Percentiles rank a stretch among this genome's conserved stretches.
These are phyloP conservation scores for Colletotrichum lini DNA, from an alignment of 2,329 filamentous ascomycete genomes.

Conservation along the genomic window DNA sequence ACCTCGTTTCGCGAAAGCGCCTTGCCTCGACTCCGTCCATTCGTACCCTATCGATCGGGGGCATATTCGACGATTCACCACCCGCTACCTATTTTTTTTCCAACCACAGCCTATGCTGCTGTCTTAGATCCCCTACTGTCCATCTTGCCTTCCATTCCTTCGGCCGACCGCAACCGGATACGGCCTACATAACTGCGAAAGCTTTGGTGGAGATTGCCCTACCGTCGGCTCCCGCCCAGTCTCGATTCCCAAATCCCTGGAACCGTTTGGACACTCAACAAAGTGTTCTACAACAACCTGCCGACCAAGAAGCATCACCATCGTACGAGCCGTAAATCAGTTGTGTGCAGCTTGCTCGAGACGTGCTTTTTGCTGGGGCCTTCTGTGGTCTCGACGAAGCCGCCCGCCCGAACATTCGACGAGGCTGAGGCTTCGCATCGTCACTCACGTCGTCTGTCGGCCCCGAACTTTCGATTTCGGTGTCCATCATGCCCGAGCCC, in stretches of 20 bases:
- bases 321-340: constrained; percentile 2
- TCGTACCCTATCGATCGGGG: constrained; percentile 18
- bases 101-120: constrained; percentile 24
- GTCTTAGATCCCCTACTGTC: constrained; percentile 35
- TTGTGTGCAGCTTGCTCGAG: constrained; percentile 21
- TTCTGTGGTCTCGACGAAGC: constrained; percentile 1
- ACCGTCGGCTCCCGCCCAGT: constrained; percentile 8
- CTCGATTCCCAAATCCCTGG: constrained; percentile 32
- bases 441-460: neutral
- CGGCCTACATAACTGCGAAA: constrained; percentile 35
- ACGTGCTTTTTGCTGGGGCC: neutral
- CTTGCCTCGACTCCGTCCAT: constrained; percentile 23
- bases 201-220: constrained; percentile 38
- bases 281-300: constrained; percentile 20
- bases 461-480: constrained; percentile 14
- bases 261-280: constrained; percentile 15
- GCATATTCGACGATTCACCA: constrained; percentile 30
- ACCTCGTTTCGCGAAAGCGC: constrained; percentile 6
- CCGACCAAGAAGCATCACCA: constrained; percentile 10
- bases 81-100: constrained; percentile 24
- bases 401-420: neutral
- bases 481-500: constrained; percentile 52
- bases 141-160: constrained; percentile 34
- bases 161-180: constrained; percentile 40
- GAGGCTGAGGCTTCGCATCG: constrained; percentile 3